Base-by-base conservation (phyloP, 2,329 filamentous ascomycete genomes). In the Geosmithia flava region DNA sequence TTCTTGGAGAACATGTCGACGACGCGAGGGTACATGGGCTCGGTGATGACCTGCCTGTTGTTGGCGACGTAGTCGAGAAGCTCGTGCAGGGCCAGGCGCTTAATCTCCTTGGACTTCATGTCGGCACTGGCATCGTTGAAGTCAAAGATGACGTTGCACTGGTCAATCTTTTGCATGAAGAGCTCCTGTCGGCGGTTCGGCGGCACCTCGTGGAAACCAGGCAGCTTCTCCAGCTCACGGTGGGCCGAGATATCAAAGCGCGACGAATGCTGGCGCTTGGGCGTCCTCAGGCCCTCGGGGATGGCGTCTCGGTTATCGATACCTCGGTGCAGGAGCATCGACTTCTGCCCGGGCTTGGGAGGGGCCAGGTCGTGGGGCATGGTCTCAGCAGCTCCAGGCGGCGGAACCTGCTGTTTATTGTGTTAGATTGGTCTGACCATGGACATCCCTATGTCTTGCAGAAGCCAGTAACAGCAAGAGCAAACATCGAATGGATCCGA, bases 31-130 rank as follows among this genome's bases (percentile, higher is more conserved):
- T 98, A 98, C 93, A 98, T 98, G 49, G 90, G 88, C 65, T 98
- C 93, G 2, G 90, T 96, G 59, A 98, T 98, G 62, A 98, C 93
- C 60, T 95, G 91, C 57, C 93, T 81, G 65, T 98, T 98, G 68
- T 97, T 97, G 58, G 93, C 91, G 50, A 98, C 93, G 62, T 98
- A 98, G 66, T 98, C 93, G 54, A 98, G 78, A 52, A 98, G 75
- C 65, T 98, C 93, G 63, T 98, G 93, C 43, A 98, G 76, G 42
- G 93, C 93, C 56, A 98, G 72, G 60, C 93, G 81, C 74, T 98
- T 98, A 75, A 98, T 97, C 69, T 98, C 93, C 72, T 98, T 98
- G 45, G 91, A 95, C 68, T 98, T 98, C 90, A 98, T 97, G 63
- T 98, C 93, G 56, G 85, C 90, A 55, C 87, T 95, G 45, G 91